Conservation (phyloP, 2,329 filamentous ascomycete genomes). For the Fusarium lyarnte region DNA sequence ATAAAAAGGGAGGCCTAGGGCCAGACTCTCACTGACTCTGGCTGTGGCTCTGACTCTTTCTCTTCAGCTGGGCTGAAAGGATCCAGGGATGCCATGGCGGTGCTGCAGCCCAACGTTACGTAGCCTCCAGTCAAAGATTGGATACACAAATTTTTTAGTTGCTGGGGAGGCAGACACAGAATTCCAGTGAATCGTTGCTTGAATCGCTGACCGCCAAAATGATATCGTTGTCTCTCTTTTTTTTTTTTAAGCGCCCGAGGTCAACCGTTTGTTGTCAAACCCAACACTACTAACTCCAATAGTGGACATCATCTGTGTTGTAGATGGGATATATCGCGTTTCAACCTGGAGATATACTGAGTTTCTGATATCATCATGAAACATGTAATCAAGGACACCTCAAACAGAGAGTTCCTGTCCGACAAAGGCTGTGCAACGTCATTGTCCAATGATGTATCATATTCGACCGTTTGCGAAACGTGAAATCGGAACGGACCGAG, state of each 20-base stretch:
- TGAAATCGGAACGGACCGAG: constrained; percentile 39
- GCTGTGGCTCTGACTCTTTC: not conserved
- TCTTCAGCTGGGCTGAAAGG: constrained; percentile 24
- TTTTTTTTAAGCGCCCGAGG: constrained; percentile 9
- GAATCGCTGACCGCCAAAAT: constrained; percentile 26
- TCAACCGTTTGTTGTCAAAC: not conserved
- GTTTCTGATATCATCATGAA: not conserved
- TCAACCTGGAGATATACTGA: not conserved
- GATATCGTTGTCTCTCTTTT: constrained; percentile 10
- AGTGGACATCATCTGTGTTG: not conserved
- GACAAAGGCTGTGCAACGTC: constrained; percentile 28
- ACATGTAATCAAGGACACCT: constrained; percentile 5
- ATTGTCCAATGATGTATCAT: constrained; percentile 21
- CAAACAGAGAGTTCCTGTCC: not conserved
- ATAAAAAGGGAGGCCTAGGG: constrained; percentile 7
- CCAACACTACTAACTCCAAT: not conserved
- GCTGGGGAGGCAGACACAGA: constrained; percentile 27
- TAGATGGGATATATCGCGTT: not conserved
- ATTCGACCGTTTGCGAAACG: constrained; percentile 14
- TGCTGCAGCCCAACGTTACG: constrained; percentile 39
- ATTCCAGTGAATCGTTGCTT: constrained; percentile 25
- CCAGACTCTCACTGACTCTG: not conserved
- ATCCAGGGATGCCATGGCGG: constrained; percentile 22
- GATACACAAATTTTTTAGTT: constrained; percentile 26
- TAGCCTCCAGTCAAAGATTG: constrained; percentile 27